Base-by-base conservation (phyloP, 2,329 filamentous ascomycete genomes). In the Esteya vermicola region DNA sequence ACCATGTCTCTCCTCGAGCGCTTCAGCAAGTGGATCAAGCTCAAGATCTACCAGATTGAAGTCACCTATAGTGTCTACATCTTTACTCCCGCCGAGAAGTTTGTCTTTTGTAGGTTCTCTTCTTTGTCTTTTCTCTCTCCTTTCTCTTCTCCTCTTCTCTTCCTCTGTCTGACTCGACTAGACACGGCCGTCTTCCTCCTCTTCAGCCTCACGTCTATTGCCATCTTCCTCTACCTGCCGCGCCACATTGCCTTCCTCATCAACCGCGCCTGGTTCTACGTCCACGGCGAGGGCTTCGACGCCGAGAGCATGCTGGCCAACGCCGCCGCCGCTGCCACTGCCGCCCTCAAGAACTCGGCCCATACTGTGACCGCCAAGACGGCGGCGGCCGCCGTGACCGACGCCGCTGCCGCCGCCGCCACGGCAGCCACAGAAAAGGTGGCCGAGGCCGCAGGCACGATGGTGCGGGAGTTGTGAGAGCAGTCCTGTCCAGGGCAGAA, bases 21-120 rank as follows among this genome's bases (percentile, higher is more conserved):
- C 34, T 69, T 93, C 52, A 73, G 84, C 48, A 78, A 80, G 59
- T 95, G 88, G 85, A 70, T 96, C 50, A 79, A 86, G 61, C 75
- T 88, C 61, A 98, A 98, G 72, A 79, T 88, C 58, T 95, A 96
- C 68, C 91, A 96, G 68, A 86, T 96, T 58, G 91, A 98, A 65
- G 89, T 96, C 58, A 95, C 89, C 12, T 91, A 93, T 62, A 81
- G 83, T 45, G 74, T 96, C 21, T 96, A 98, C 70, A 96, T 98
- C 83, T 81, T 95, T 52, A 95, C 88, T 28, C 82, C 86, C 2
- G 86, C 82, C 39, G 91, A 98, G 68, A 94, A 94, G 61, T 89
- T 94, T 62, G 80, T 94, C 52, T 93, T 96, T 64, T 96, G 91
- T 96, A 72, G 43, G 85, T 61, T 6, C 10, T 32, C 18, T 18